Evolutionary conservation across 208 protist genomes (phyloP), one percentile per base, ranked within the genome.

Genomic region (Trypanosoma melophagium): DNA sequence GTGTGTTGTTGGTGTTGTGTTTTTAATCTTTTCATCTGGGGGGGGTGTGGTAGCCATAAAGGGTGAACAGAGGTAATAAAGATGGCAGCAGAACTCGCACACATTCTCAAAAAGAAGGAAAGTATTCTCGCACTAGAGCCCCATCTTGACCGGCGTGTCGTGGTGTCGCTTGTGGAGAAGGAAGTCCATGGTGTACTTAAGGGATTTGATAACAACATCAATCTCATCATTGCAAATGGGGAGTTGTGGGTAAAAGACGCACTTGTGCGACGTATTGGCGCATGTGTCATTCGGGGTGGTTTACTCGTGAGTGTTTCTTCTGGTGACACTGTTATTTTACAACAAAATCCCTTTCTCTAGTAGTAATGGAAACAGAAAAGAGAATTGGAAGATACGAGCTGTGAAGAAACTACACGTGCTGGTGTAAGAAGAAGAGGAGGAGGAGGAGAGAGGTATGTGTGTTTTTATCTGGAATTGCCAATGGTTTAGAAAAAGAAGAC

Each of bases 151-250:
- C 74, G 86, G 7, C 91, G 89, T 41, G 63, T 95, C 12, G 79
- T 86, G 21, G 71, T 91, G 16, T 64, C 81, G 0, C 56, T 89
- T 50, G 75, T 71, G 13, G 50, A 64, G 19, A 59, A 67, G 13
- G 82, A 92, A 40, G 55, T 92, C 4, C 81, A 87, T 31, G 89
- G 86, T 10, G 75, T 93, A 7, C 67, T 95, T 13, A 95, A 95
- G 60, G 86, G 89, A n/a, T 95, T 91, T 41, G 89, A 95, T 60
- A 92, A 92, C 60, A 95, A 95, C 54, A 77, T 95, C 21, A 91
- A 89, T 42, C 47, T 95, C 2, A 77, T 95, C 2, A 38, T 95
- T 2, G 86, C 86, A 3, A 87, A 93, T 56, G 86, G 84, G 0
- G 84, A 93, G 55, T 28, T 92, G 19, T 91, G 84, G 79, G 25